phyloP scores from a whole-genome alignment of 306 rosid genomes.

The Urtica urens region DNA sequence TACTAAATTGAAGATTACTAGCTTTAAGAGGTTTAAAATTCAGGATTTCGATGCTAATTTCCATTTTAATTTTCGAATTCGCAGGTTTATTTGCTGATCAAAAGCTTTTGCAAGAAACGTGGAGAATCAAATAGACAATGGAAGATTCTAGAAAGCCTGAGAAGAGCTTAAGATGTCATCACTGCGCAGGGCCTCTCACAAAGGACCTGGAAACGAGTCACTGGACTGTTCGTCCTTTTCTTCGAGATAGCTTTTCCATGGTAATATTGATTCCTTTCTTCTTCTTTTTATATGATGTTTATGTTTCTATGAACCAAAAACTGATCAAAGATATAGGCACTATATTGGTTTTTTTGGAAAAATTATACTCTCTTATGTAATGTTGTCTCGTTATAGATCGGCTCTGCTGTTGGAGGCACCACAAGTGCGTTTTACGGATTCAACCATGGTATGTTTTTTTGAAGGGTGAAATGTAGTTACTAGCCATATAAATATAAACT shows the following conservation, averaged over 20 bases:
- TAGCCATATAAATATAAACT: too few species aligned
- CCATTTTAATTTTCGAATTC: too few species aligned
- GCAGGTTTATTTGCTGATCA: too few species aligned
- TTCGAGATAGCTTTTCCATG: slow-evolving; percentile 89
- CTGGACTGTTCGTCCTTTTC: slow-evolving; percentile 60
- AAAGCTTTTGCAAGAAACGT: too few species aligned
- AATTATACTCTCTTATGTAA: not conserved
- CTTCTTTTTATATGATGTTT: not conserved
- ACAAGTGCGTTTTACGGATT: slow-evolving; percentile 93
- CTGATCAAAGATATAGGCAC: too few species aligned
- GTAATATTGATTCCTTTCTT: slow-evolving; percentile 15
- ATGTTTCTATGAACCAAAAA: not conserved
- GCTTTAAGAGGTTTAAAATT: too few species aligned
- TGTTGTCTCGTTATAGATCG: slow-evolving; percentile 39
- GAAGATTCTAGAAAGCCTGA: not conserved
- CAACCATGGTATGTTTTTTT: slow-evolving; percentile 47
- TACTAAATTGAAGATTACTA: too few species aligned
- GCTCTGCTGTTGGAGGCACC: slow-evolving; percentile 91
- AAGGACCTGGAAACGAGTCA: slow-evolving; percentile 68
- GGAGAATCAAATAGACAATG: too few species aligned
- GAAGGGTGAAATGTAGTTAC: too few species aligned
- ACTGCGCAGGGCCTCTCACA: slow-evolving; percentile 78
- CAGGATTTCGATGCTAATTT: too few species aligned
- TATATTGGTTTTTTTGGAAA: not conserved
- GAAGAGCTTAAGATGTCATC: slow-evolving; percentile 44